Percentiles rank a stretch among this genome's conserved stretches.
Evolutionary conservation across 2,329 filamentous ascomycete genomes (phyloP).

Genomic region (Fusarium udum): DNA sequence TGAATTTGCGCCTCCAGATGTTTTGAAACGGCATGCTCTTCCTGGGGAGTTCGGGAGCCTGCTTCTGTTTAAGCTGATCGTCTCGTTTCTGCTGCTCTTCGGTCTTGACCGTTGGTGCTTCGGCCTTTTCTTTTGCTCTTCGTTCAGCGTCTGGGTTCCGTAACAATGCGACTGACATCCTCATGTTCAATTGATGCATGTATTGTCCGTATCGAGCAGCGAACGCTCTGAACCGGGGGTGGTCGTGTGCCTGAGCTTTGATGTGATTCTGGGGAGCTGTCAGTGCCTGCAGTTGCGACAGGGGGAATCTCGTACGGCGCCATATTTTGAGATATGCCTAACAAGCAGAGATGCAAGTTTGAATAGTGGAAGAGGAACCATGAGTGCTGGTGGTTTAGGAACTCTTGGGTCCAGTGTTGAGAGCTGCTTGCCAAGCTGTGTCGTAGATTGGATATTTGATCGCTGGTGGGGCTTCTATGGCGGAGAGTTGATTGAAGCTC

Average conservation of each 20-base stretch:
- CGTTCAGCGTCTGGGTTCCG: slow-evolving; percentile 67
- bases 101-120: slow-evolving; percentile 72
- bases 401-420: slow-evolving; percentile 34
- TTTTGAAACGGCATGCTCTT: slow-evolving; percentile 54
- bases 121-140: slow-evolving; percentile 68
- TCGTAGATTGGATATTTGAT: slow-evolving; percentile 11
- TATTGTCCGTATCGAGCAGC: slow-evolving; percentile 70
- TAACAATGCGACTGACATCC: slow-evolving; percentile 66
- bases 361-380: slow-evolving; percentile 74
- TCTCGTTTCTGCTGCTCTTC: slow-evolving; percentile 68
- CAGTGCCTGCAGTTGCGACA: slow-evolving; percentile 8
- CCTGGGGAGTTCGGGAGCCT: slow-evolving; percentile 43
- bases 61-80: slow-evolving; percentile 55
- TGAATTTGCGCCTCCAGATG: slow-evolving; percentile 70
- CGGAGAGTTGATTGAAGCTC: slow-evolving; percentile 16
- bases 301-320: slow-evolving; percentile 63
- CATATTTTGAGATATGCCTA: slow-evolving; percentile 74
- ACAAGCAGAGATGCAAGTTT: slow-evolving; percentile 73
- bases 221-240: slow-evolving; percentile 67
- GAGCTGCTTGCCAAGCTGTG: slow-evolving; percentile 16
- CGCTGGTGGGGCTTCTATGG: slow-evolving; percentile 26
- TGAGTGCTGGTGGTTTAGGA: slow-evolving; percentile 44
- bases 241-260: slow-evolving; percentile 72
- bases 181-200: slow-evolving; percentile 75
- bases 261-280: slow-evolving; percentile 65